Evolutionary conservation across 495 filamentous ascomycete genomes (phyloP), one percentile per base, ranked within the genome.

Genomic region (Neurospora sp.): DNA sequence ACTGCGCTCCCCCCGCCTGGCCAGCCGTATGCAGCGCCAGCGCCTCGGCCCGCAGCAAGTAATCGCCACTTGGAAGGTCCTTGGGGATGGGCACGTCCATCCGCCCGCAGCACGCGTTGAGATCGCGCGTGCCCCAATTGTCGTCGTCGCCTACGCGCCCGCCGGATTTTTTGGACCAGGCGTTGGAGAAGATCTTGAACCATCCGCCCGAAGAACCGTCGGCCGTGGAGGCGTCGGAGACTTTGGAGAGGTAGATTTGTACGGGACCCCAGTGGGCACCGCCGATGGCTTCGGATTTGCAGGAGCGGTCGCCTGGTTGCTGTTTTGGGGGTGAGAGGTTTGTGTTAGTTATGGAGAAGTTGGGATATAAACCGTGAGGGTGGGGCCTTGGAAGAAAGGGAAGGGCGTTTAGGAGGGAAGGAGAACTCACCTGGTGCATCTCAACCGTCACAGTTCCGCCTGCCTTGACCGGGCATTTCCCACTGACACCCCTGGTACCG

Each of bases 171-270:
- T 78, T 78, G 42, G 81, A 80, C 83, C 84, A 86, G 59, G 82
- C 81, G 72, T 86, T 80, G 69, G 83, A 82, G 78, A 82, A 86
- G 78, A 86, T 82, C 80, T 88, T 88, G 78, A 85, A 86, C 86
- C 86, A 89, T 3, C 78, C 73, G 2, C 78, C 75, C 2, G 79
- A 71, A 5, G 74, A 23, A 12, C 83, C 82, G 73, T 82, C 79
- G 10, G 85, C 86, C 7, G 78, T 82, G 18, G 81, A 77, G 5
- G 88, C 84, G 76, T 88, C 84, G 20, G 78, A n/a, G 4, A 89
- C 88, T 66, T 85, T 83, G 77, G 80, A 80, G 73, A 89, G 83
- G 80, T 89, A 90, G 38, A 84, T 83, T 72, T 86, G 81, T 5
- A 89, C 87, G 18, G 84, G 83, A 3, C 83, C 83, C 79, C 81